These are phyloP conservation scores for Colletotrichum acutatum DNA, from an alignment of 2,329 filamentous ascomycete genomes.

Conservation along the genomic window DNA sequence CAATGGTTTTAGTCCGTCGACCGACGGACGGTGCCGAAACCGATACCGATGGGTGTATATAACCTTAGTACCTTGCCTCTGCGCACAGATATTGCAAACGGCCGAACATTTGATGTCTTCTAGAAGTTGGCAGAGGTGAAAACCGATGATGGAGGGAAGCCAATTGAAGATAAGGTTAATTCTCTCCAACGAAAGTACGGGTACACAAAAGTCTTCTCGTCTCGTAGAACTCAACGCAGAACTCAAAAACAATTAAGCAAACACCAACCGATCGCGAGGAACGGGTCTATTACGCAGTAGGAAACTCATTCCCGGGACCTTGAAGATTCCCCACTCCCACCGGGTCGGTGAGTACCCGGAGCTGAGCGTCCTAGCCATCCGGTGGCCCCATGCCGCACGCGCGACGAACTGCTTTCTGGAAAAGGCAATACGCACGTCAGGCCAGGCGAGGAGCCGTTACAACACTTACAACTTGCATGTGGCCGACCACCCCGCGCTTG, in stretches of 20 bases:
- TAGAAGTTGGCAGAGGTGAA: neutral
- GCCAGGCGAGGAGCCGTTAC: neutral
- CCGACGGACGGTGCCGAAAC: neutral
- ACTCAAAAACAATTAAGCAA: neutral
- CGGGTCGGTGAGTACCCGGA: constrained; percentile 23
- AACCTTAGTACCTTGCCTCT: neutral
- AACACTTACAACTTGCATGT: constrained; percentile 4
- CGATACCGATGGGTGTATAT: neutral
- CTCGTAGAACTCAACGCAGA: neutral
- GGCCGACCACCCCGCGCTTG: neutral
- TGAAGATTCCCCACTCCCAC: neutral
- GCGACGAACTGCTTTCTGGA: constrained; percentile 31
- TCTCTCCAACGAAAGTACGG: neutral
- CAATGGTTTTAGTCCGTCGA: neutral
- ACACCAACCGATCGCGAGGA: neutral
- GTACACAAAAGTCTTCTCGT: neutral
- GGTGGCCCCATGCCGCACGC: neutral
- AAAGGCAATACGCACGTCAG: constrained; percentile 15
- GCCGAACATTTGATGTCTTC: neutral
- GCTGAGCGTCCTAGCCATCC: constrained; percentile 3
- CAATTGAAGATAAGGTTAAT: neutral
- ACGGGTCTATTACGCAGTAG: constrained; percentile 25
- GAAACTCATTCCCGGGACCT: constrained; percentile 11
- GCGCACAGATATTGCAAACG: neutral
- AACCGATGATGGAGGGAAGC: neutral